phyloP scores from a whole-genome alignment of 495 filamentous ascomycete species.

The Aspergillus kassunensis region DNA sequence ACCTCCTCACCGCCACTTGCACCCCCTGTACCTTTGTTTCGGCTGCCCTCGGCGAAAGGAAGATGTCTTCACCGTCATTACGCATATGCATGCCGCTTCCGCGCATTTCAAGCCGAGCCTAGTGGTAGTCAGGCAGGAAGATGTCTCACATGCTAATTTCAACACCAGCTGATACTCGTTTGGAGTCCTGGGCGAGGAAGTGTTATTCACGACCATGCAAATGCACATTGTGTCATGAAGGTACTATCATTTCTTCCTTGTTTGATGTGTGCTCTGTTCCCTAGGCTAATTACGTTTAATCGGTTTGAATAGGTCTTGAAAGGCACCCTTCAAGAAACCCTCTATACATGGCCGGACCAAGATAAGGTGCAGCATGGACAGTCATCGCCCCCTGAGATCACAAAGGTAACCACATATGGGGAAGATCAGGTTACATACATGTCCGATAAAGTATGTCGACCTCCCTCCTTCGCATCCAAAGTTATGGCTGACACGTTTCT shows the following conservation, averaged over 20 bases:
- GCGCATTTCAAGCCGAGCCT: background rate
- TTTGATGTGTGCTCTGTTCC: background rate
- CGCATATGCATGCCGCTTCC: background rate
- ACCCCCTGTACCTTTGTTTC: background rate
- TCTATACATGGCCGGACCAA: conserved; percentile 69
- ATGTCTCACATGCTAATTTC: conserved; percentile 3
- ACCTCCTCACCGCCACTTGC: background rate
- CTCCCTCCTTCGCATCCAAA: background rate
- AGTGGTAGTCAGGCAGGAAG: background rate
- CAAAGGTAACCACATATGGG: conserved; percentile 43
- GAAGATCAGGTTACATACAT: conserved; percentile 77
- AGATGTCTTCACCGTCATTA: background rate
- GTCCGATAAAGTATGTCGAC: conserved; percentile 56
- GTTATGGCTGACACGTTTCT: background rate
- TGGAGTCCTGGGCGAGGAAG: conserved; percentile 87
- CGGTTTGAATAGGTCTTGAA: conserved; percentile 55
- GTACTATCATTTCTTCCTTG: conserved; percentile 21
- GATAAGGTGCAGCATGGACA: conserved; percentile 40
- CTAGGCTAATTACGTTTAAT: background rate
- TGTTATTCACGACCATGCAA: conserved; percentile 83
- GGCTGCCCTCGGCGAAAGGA: background rate
- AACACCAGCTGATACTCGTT: conserved; percentile 71
- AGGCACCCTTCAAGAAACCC: conserved; percentile 72
- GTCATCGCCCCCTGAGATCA: conserved; percentile 44
- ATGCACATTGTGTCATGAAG: conserved; percentile 73